Base-by-base conservation (phyloP, 352 stramenopile genomes). In the Phytophthora boehmeriae region DNA sequence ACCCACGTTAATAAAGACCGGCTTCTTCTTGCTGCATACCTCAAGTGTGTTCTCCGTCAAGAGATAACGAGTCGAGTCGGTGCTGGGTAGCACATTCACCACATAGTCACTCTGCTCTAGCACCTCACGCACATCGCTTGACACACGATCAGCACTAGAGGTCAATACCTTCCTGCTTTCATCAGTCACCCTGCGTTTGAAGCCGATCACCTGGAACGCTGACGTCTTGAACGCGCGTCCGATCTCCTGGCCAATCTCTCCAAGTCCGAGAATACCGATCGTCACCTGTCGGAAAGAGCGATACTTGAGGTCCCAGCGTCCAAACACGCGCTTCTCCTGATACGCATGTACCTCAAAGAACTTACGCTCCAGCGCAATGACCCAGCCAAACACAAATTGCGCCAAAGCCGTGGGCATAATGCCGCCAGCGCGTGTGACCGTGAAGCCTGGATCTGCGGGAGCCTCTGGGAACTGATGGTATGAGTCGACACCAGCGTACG, bases 1-100 rank as follows among this genome's bases (percentile, higher is more conserved):
- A 19, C 90, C 90, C 9, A 95, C 83, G 71, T 95, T 96, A 66
- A 97, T 79, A 61, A 97, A 83, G 43, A 93, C 76, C 4, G 88
- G 83, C 59, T 82, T 46, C 68, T 86, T 82, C 35, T 66, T 64
- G 2, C 54, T 47, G 30, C 80, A 90, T 9, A 68, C 50, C 38
- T 66, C 32, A 3, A 96, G 63, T 19, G 64, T 65, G 19, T 76
- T 62, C 22, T 86, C 70, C 4, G 68, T 81, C 39, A 97, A 59
- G 19, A 95, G 56, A 49, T 84, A 76, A 32, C 74, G 75, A 42
- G 90, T 97, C n/a, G 71, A 71, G 1, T 50, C 16, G 10, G 90
- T 97, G 36, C 85, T 96, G 16, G 90, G 87, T 22, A 97, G 66
- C 5, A 93, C 82, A 52, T 82, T 93, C 35, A 97, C 83, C 10